A percentile compares a stretch with the other conserved stretches of the same genome.
Conservation (phyloP, 2,329 filamentous ascomycete species). For the Colletotrichum sp. region DNA sequence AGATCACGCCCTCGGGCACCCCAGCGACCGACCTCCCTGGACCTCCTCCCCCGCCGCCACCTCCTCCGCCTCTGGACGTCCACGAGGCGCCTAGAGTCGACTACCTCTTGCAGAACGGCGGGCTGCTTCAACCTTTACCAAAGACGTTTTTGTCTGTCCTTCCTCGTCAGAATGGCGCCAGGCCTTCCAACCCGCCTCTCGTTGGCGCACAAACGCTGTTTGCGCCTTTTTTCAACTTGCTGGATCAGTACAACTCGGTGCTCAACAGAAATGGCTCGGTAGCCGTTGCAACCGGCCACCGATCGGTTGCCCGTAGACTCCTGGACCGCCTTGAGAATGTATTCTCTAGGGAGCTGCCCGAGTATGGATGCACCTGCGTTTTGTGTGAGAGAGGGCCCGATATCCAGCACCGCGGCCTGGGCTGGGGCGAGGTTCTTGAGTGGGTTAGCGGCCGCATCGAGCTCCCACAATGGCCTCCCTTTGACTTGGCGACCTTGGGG, state of each 20-base stretch:
- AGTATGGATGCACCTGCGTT: slow-evolving; percentile 83
- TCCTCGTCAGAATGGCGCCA: slow-evolving; percentile 60
- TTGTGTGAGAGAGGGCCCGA: slow-evolving; percentile 74
- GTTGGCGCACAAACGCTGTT: slow-evolving; percentile 77
- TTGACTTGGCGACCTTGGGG: slow-evolving; percentile 71
- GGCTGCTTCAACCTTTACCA: slow-evolving; percentile 73
- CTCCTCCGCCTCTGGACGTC: slow-evolving; percentile 75
- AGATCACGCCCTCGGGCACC: slow-evolving; percentile 42
- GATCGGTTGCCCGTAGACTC: slow-evolving; percentile 88
- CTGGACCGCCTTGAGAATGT: slow-evolving; percentile 92
- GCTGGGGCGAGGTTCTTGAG: slow-evolving; percentile 95
- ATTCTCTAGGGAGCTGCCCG: slow-evolving; percentile 89
- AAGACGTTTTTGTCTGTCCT: slow-evolving; percentile 74
- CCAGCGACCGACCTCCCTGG: slow-evolving; percentile 46
- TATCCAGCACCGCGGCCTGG: slow-evolving; percentile 71
- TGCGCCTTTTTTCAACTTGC: slow-evolving; percentile 78
- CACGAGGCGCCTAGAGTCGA: slow-evolving; percentile 83
- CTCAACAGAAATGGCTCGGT: slow-evolving; percentile 85
- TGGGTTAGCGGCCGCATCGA: slow-evolving; percentile 89
- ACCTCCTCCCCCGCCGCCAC: slow-evolving; percentile 67
- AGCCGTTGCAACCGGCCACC: slow-evolving; percentile 93
- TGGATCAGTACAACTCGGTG: slow-evolving; percentile 87
- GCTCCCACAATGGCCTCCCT: slow-evolving; percentile 87
- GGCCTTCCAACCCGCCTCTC: slow-evolving; percentile 68
- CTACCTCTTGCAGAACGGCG: slow-evolving; percentile 89